Evolutionary conservation across 441 rosid species (phyloP).

Genomic region (Croton setiger): DNA sequence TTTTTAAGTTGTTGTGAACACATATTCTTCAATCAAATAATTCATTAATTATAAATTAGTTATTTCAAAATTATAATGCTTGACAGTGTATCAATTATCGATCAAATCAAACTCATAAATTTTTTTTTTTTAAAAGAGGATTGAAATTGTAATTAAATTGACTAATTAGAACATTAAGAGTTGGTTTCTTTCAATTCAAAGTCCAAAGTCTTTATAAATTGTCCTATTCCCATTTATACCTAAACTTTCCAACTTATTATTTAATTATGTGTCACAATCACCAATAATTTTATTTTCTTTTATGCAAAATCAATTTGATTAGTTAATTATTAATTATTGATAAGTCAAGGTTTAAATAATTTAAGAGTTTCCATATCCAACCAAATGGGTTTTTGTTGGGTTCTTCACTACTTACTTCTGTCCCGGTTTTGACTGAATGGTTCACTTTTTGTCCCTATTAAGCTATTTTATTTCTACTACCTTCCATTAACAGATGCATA

Average conservation of each 20-base stretch:
- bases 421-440: neutral
- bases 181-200: constrained; percentile 1
- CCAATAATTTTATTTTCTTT: neutral
- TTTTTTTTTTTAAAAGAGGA: too few relatives aligned
- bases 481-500: neutral
- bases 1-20: neutral
- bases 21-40: neutral
- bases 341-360: neutral
- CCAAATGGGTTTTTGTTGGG: constrained; percentile 9
- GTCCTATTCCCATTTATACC: neutral
- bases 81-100: neutral
- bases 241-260: constrained; percentile 18
- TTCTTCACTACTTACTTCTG: neutral
- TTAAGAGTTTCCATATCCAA: constrained; percentile 1
- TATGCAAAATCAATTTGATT: neutral
- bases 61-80: neutral
- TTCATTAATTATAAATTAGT: neutral
- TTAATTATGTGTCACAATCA: constrained; percentile 17
- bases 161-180: neutral
- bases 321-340: neutral
- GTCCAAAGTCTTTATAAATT: constrained; percentile 12
- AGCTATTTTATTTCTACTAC: neutral
- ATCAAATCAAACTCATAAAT: neutral
- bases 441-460: constrained; percentile 22
- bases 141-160: constrained; percentile 3